These are phyloP conservation scores for Picocystis sp. DNA, from an alignment of 163 green algal species.

Conservation along the genomic window DNA sequence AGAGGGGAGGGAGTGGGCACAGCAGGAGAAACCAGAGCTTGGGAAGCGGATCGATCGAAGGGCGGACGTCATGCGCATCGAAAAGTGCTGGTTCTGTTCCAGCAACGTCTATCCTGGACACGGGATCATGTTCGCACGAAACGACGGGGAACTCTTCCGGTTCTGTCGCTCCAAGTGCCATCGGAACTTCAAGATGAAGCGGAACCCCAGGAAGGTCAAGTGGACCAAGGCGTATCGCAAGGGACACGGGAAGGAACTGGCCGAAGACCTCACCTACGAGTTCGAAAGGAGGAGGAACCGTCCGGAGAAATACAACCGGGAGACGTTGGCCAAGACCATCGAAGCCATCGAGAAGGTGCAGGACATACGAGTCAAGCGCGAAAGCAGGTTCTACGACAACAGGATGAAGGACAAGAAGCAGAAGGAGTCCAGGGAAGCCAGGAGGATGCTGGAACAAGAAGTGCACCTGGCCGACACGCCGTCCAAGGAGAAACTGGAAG, in stretches of 20 bases:
- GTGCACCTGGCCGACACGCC: background rate
- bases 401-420: conserved; percentile 3
- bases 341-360: conserved; percentile 59
- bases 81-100: conserved; percentile 99
- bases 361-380: conserved; percentile 16
- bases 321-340: conserved; percentile 65
- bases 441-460: background rate
- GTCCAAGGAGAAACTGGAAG: background rate
- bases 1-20: too few species aligned
- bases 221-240: conserved; percentile 96
- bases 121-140: conserved; percentile 89
- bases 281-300: conserved; percentile 84
- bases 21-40: too few species aligned
- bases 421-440: background rate
- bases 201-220: conserved; percentile 90
- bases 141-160: conserved; percentile 85
- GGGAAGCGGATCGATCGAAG: too few species aligned
- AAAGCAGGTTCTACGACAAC: conserved; percentile 4
- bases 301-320: conserved; percentile 89
- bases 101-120: conserved; percentile 90
- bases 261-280: conserved; percentile 86
- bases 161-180: conserved; percentile 97
- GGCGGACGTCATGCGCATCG: conserved; percentile 56
- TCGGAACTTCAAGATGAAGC: conserved; percentile 99
- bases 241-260: conserved; percentile 27